A percentile compares a stretch with the other conserved stretches of the same genome.
Evolutionary conservation across 2,329 filamentous ascomycete species (phyloP).

Genomic region (Alternaria sp.): DNA sequence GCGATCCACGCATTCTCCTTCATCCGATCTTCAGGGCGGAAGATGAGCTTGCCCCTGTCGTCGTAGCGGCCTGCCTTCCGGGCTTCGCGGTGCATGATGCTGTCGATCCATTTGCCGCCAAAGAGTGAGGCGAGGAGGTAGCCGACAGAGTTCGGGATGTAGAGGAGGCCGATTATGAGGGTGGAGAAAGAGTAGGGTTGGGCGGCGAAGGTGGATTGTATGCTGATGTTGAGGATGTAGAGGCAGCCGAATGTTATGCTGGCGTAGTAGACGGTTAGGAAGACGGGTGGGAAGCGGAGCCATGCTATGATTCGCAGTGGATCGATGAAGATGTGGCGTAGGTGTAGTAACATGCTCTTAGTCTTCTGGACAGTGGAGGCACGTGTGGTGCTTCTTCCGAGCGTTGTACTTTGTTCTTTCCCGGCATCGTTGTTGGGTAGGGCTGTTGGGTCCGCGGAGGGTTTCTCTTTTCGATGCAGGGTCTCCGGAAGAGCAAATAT

Average conservation of each 20-base stretch:
- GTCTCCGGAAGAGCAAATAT: conserved; percentile 47
- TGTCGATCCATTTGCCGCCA: conserved; percentile 50
- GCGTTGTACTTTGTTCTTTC: conserved; percentile 17
- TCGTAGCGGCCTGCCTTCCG: conserved; percentile 46
- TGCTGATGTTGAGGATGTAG: conserved; percentile 50
- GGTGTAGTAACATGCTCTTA: conserved; percentile 30
- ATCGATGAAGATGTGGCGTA: conserved; percentile 49
- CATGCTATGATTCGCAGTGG: conserved; percentile 48
- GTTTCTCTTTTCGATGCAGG: conserved; percentile 19
- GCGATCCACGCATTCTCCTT: conserved; percentile 50
- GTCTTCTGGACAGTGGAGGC: conserved; percentile 44
- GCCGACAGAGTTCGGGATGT: conserved; percentile 47
- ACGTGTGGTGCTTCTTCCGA: conserved; percentile 40
- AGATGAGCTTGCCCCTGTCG: conserved; percentile 42
- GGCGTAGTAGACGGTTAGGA: conserved; percentile 49
- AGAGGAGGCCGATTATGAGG: conserved; percentile 46
- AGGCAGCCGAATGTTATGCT: conserved; percentile 49
- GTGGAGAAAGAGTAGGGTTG: conserved; percentile 46
- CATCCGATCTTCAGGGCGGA: conserved; percentile 50
- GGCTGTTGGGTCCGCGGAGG: background rate
- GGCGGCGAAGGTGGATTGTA: conserved; percentile 43
- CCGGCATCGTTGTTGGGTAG: conserved; percentile 2
- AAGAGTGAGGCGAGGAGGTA: conserved; percentile 45
- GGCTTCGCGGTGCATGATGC: conserved; percentile 50
- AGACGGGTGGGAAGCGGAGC: conserved; percentile 48